phyloP scores from a whole-genome alignment of 495 filamentous ascomycete species.

The Jackrogersella minutella region DNA sequence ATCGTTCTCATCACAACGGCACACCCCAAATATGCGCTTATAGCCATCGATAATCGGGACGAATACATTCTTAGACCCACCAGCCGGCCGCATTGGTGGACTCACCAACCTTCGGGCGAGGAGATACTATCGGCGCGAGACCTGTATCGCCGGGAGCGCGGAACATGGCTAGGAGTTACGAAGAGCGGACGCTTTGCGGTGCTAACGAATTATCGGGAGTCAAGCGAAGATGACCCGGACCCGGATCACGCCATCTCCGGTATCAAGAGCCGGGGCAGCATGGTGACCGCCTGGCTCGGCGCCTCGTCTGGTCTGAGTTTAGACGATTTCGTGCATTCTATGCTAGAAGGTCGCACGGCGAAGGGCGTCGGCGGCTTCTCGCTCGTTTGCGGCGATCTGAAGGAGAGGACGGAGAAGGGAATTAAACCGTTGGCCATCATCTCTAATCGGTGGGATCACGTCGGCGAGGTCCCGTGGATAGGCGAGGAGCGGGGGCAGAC shows the following conservation, averaged over 20 bases:
- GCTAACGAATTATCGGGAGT: constrained; percentile 94
- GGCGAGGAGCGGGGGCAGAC: constrained; percentile 68
- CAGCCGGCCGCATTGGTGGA: constrained; percentile 84
- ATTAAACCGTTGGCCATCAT: constrained; percentile 82
- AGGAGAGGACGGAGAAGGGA: constrained; percentile 51
- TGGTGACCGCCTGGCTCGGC: constrained; percentile 89
- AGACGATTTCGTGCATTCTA: constrained; percentile 70
- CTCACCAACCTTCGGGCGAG: constrained; percentile 46
- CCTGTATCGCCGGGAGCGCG: constrained; percentile 63
- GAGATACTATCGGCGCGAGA: constrained; percentile 61
- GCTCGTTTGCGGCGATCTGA: constrained; percentile 83
- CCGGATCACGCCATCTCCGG: constrained; percentile 62
- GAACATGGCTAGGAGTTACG: constrained; percentile 95
- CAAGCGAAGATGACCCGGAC: constrained; percentile 57
- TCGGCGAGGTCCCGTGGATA: constrained; percentile 74
- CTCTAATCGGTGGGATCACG: constrained; percentile 79
- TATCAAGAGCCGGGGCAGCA: constrained; percentile 75
- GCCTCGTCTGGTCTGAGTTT: constrained; percentile 57
- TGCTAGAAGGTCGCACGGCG: constrained; percentile 72
- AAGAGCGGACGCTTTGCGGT: constrained; percentile 84
- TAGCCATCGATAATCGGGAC: constrained; percentile 93
- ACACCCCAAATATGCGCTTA: constrained; percentile 88
- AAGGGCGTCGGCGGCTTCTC: constrained; percentile 90
- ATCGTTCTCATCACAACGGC: constrained; percentile 89
- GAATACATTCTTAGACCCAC: constrained; percentile 94